Conservation (phyloP, 257 asterid genomes). For the Ajuga chamaepitys region DNA sequence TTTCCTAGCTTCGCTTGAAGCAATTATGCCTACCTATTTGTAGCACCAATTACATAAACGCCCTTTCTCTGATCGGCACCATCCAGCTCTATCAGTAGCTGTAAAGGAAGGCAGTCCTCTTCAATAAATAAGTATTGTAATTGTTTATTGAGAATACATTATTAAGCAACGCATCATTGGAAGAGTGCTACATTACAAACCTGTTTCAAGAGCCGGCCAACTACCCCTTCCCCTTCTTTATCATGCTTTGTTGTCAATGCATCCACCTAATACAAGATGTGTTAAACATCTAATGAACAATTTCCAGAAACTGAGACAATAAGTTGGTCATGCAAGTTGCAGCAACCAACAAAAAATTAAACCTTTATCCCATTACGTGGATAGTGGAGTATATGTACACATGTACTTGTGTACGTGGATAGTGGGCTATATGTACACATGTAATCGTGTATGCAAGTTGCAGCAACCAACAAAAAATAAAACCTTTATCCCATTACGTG, state of each 20-base stretch:
- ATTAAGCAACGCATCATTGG: not conserved
- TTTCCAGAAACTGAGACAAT: not conserved
- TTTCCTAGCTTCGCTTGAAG: not conserved
- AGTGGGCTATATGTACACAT: not conserved
- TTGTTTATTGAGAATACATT: not conserved
- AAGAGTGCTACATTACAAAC: slow-evolving; percentile 20
- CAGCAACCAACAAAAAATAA: not conserved
- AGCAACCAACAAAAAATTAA: not conserved
- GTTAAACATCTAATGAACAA: not conserved
- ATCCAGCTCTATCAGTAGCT: slow-evolving; percentile 79
- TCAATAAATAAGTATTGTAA: slow-evolving; percentile 7
- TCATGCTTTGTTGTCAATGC: slow-evolving; percentile 73
- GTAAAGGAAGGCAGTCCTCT: slow-evolving; percentile 21
- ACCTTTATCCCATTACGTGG: not conserved
- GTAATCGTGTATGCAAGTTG: not conserved
- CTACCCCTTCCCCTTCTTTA: slow-evolving; percentile 78
- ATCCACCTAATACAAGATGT: slow-evolving; percentile 51
- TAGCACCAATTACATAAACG: slow-evolving; percentile 83
- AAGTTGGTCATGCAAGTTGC: not conserved
- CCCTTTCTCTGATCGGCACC: slow-evolving; percentile 75
- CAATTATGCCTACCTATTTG: slow-evolving; percentile 53
- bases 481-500: not conserved
- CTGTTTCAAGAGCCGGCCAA: slow-evolving; percentile 70
- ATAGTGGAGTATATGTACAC: no score
- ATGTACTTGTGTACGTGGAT: no score